Conservation (phyloP, 2,329 filamentous ascomycete species). For the Helotiales sp. region DNA sequence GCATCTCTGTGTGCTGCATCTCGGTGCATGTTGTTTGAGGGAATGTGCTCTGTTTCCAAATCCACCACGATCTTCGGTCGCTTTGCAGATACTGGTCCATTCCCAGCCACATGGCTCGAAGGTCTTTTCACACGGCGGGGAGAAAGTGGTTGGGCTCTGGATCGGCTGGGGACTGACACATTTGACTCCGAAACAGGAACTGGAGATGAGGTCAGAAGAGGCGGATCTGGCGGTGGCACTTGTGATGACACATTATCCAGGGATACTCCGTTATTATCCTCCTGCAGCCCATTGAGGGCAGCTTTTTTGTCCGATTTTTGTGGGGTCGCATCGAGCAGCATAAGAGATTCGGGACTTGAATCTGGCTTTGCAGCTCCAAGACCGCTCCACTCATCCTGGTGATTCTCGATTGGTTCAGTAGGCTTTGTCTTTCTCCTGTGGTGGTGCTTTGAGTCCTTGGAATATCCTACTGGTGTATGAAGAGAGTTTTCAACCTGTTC, state of each 20-base stretch:
- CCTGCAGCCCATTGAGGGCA: not conserved
- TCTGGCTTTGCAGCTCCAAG: not conserved
- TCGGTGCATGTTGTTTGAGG: not conserved
- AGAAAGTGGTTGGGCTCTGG: not conserved
- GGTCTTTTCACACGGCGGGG: not conserved
- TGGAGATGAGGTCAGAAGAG: not conserved
- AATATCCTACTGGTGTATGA: not conserved
- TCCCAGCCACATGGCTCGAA: not conserved
- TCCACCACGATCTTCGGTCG: not conserved
- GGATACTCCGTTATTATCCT: conserved; percentile 15
- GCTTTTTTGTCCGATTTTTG: not conserved
- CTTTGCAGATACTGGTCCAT: not conserved
- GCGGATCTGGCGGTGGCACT: not conserved
- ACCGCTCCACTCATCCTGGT: not conserved
- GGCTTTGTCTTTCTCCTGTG: not conserved
- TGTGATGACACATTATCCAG: not conserved
- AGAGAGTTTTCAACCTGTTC: not conserved
- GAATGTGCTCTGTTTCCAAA: not conserved
- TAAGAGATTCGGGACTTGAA: not conserved
- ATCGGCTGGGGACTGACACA: not conserved
- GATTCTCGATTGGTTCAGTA: not conserved
- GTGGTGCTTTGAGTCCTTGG: not conserved
- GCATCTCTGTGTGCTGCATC: not conserved
- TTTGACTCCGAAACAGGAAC: not conserved
- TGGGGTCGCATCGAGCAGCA: not conserved